Conservation (phyloP, 2,329 filamentous ascomycete species). For the Dactylellina sp. region DNA sequence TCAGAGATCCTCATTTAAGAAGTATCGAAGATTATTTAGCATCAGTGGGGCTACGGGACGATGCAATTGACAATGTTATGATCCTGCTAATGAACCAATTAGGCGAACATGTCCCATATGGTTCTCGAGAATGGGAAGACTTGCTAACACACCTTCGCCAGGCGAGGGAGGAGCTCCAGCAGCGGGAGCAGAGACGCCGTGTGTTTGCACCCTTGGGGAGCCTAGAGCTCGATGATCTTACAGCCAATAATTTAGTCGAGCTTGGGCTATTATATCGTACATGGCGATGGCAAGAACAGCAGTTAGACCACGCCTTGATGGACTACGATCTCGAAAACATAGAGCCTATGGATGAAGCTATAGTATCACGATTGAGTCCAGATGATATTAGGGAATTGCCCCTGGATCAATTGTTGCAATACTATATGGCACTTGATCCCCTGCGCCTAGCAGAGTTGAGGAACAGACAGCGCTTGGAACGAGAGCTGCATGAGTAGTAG, state of each 20-base stretch:
- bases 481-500: not conserved
- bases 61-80: not conserved
- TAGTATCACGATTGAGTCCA: not conserved
- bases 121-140: slow-evolving; percentile 4
- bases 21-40: slow-evolving; percentile 18
- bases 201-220: slow-evolving; percentile 13
- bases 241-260: slow-evolving; percentile 18
- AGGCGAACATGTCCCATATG: not conserved
- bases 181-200: slow-evolving; percentile 3
- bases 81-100: not conserved
- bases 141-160: not conserved
- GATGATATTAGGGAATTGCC: slow-evolving; percentile 4
- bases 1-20: not conserved
- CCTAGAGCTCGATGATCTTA: not conserved
- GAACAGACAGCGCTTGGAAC: slow-evolving; percentile 7
- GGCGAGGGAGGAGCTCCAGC: slow-evolving; percentile 6
- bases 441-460: slow-evolving; percentile 3
- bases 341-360: not conserved
- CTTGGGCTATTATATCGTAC: slow-evolving; percentile 4
- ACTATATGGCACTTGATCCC: slow-evolving; percentile 26
- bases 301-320: not conserved
- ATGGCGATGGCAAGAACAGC: slow-evolving; percentile 10
- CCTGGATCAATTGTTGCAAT: not conserved
- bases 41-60: not conserved
- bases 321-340: slow-evolving; percentile 17